These are phyloP conservation scores for Tulasnella sp. DNA, from an alignment of 768 basidiomycete species.

Conservation along the genomic window DNA sequence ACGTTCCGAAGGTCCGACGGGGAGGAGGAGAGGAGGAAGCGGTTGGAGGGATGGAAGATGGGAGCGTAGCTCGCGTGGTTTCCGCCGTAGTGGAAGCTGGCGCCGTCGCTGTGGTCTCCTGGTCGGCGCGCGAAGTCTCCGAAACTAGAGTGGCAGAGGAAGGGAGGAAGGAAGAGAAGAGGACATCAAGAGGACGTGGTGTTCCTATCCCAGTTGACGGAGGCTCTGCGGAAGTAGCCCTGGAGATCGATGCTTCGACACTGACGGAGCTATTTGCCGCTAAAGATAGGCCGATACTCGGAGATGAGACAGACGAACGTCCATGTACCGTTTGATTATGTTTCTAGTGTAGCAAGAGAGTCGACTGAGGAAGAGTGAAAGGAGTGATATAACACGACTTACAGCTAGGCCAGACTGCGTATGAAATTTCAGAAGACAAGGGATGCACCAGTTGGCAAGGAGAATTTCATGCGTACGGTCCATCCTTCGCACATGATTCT, in stretches of 20 bases:
- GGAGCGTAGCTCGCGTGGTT: background rate
- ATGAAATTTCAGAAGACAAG: background rate
- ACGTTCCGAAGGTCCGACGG: background rate
- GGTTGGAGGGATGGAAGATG: background rate
- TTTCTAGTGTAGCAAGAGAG: background rate
- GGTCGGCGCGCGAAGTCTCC: background rate
- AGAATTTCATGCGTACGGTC: background rate
- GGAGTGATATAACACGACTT: background rate
- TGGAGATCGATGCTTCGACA: too few species aligned
- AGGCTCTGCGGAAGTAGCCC: too few species aligned
- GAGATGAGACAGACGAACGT: too few species aligned
- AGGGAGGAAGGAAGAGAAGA: background rate
- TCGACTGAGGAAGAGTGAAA: background rate
- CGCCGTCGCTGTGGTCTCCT: background rate
- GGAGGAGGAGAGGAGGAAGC: background rate
- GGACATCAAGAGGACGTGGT: background rate
- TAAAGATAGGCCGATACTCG: too few species aligned
- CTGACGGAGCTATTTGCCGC: too few species aligned
- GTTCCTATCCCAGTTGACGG: background rate
- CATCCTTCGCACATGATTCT: background rate
- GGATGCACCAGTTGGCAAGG: background rate
- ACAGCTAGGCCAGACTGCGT: background rate
- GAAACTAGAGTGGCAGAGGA: background rate
- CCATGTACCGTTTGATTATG: background rate
- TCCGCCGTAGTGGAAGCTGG: too few species aligned